Evolutionary conservation across 148 eudicot genomes (phyloP).

Genomic region (Dysphania ambrosioides): DNA sequence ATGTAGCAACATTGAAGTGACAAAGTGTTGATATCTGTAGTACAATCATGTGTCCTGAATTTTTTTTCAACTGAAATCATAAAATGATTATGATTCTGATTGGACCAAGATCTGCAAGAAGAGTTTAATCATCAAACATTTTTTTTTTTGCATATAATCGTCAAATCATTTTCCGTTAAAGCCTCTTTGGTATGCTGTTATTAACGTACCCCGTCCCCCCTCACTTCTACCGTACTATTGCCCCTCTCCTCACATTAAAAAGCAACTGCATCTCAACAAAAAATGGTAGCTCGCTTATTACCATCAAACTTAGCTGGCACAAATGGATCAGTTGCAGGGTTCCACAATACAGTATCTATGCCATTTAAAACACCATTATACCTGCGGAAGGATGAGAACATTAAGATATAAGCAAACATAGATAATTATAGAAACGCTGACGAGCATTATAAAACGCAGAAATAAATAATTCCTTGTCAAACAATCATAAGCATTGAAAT

Average conservation of each 20-base stretch:
- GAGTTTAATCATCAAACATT: too few species aligned
- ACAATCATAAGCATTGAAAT: background rate
- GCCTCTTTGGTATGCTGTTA: background rate
- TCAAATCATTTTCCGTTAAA: background rate
- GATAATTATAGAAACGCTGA: background rate
- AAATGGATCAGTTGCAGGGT: conserved; percentile 60
- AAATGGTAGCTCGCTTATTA: conserved; percentile 18
- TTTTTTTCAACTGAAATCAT: background rate
- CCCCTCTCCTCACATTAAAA: background rate
- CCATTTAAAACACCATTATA: conserved; percentile 78
- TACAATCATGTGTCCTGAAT: background rate
- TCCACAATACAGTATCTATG: conserved; percentile 72
- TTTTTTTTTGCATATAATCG: too few species aligned
- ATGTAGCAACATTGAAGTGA: background rate
- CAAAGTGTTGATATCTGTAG: background rate
- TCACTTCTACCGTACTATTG: background rate
- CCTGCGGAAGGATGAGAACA: conserved; percentile 36
- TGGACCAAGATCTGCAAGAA: background rate
- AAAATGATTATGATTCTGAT: background rate
- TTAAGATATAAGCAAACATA: background rate
- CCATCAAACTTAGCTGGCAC: conserved; percentile 72
- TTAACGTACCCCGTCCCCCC: background rate
- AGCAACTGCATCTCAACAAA: background rate
- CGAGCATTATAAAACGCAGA: background rate
- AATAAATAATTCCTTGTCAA: background rate